Conservation (phyloP, 768 basidiomycete genomes). For the Antrodiella citrinella region DNA sequence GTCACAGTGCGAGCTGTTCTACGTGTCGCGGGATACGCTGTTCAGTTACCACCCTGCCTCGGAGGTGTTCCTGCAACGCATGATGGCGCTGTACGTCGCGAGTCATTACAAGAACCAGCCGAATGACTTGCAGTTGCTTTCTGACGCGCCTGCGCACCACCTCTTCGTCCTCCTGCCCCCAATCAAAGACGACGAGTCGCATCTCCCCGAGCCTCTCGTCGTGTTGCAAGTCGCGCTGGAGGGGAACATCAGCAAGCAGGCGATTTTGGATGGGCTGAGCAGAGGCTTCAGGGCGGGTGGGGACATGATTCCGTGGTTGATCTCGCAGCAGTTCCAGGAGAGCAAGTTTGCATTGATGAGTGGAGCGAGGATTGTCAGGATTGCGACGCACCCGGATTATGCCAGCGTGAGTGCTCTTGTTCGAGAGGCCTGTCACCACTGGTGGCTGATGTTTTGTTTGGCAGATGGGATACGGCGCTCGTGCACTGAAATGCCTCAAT, state of each 20-base stretch:
- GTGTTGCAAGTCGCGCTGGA: conserved; percentile 95
- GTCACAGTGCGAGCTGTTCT: conserved; percentile 88
- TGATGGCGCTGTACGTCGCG: conserved; percentile 97
- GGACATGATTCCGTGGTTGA: conserved; percentile 96
- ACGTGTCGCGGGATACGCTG: conserved; percentile 90
- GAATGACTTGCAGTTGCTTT: conserved; percentile 95
- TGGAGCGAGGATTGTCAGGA: conserved; percentile 84
- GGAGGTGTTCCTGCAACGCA: conserved; percentile 95
- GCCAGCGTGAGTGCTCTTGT: conserved; percentile 62
- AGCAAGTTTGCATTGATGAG: conserved; percentile 86
- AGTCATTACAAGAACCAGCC: conserved; percentile 99
- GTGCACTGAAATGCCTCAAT: conserved; percentile 80
- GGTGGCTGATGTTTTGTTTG: too few species aligned
- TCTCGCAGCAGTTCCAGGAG: conserved; percentile 95
- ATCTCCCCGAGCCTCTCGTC: conserved; percentile 89
- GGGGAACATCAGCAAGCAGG: conserved; percentile 80
- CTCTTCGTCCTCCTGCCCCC: conserved; percentile 94
- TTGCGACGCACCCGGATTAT: conserved; percentile 96
- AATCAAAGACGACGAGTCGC: conserved; percentile 81
- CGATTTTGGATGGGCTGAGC: conserved; percentile 78
- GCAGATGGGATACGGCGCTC: conserved; percentile 95
- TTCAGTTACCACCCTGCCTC: conserved; percentile 97
- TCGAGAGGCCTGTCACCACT: too few species aligned
- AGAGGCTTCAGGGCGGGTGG: conserved; percentile 83
- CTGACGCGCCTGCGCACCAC: conserved; percentile 94